Evolutionary conservation across 2,329 filamentous ascomycete species (phyloP), one percentile per base, ranked within the genome.

Genomic region (Pyrenochaeta sp.): DNA sequence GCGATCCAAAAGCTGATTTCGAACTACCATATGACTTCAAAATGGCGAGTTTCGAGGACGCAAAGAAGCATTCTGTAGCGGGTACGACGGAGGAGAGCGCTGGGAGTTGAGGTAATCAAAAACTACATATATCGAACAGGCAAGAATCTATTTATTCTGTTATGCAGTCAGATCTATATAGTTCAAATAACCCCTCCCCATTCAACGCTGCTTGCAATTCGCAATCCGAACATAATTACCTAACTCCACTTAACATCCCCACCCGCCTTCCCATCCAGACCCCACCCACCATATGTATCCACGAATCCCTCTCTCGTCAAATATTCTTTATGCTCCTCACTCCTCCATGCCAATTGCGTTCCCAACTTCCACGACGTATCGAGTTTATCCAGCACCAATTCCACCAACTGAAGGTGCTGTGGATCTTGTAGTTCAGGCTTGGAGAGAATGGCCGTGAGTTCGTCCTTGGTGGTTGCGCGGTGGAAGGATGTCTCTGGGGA

Each of bases 1-100:
- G 78, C 28, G 82, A 87, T 62, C 73, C 80, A 19, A 78, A 84
- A 64, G 85, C 85, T 25, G 77, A 81, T 3, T 81, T 83, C 60
- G 84, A 87, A 70, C 69, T 87, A 45, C 69, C 80, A 12, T 86
- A 86, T 65, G 80, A 87, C 67, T 81, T 85, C 46, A 80, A 77
- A 59, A 64, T 78, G 68, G 74, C 72, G 25, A 72, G 69, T n/a
- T 78, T 67, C 59, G 69, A 75, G 52, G 73, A 76, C 47, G 74
- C 71, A 25, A 67, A 73, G 64, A 70, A 69, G 47, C 62, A 69
- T 36, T 65, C 65, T 13, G 52, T 70, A 3, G 63, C 55, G 2
- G 72, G 72, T 12, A 57, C 67, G 19, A 75, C 71, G 19, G 65
- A 74, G 54, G 61, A 62, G 50, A 74, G 70, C 46, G 15, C 45